A percentile compares a stretch with the other conserved stretches of the same genome.
Evolutionary conservation across 495 filamentous ascomycete genomes (phyloP).

Genomic region (Aspergillus ostianus): DNA sequence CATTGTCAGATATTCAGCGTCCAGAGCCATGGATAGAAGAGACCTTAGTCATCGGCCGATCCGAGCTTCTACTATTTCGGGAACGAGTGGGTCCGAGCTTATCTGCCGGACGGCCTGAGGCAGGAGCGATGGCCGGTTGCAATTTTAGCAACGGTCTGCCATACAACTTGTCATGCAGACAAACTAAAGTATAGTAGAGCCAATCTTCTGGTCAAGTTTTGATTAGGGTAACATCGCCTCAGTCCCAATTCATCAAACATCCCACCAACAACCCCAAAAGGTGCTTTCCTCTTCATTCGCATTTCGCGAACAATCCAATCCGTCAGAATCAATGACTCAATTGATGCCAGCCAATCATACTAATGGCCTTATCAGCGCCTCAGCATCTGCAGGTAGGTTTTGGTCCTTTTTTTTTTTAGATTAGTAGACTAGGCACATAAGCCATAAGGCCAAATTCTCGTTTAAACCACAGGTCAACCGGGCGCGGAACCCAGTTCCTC

Average conservation of each 20-base stretch:
- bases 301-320: background rate
- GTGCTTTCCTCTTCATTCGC: too few species aligned
- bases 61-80: constrained; percentile 8
- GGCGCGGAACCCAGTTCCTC: background rate
- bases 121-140: too few species aligned
- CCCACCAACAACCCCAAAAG: too few species aligned
- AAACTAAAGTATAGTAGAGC: background rate
- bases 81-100: constrained; percentile 11
- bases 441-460: background rate
- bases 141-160: background rate
- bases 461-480: background rate
- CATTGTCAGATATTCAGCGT: background rate
- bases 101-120: background rate
- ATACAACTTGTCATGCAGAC: background rate
- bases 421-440: background rate
- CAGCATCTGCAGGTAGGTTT: background rate
- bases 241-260: too few species aligned
- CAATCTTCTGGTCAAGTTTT: background rate
- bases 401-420: too few species aligned
- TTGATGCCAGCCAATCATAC: background rate
- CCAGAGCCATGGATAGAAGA: too few species aligned
- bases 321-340: background rate
- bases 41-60: too few species aligned
- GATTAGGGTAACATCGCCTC: too few species aligned
- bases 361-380: background rate